Conservation (phyloP, 768 basidiomycete species). For the Phylloporus rhodoxanthus region DNA sequence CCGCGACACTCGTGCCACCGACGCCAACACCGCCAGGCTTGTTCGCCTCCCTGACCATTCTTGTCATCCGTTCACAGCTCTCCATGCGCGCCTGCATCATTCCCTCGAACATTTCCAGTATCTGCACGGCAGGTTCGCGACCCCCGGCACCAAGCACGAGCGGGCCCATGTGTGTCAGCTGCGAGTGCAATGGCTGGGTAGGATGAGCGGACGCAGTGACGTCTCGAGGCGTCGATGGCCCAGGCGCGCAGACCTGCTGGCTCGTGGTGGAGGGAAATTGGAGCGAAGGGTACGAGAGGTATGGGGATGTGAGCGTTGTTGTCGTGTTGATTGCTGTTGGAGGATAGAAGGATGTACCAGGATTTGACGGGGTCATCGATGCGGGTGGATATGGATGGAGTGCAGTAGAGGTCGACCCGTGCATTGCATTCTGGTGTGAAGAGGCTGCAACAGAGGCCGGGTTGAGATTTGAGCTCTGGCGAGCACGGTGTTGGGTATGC, state of each 20-base stretch:
- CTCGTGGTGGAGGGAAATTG: constrained; percentile 17
- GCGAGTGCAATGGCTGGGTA: constrained; percentile 10
- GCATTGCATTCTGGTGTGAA: constrained; percentile 16
- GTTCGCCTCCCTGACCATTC: constrained; percentile 41
- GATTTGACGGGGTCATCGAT: constrained; percentile 15
- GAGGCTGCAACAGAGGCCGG: constrained; percentile 21
- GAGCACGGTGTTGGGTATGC: constrained; percentile 24
- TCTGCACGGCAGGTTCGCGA: constrained; percentile 41
- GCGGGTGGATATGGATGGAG: constrained; percentile 15
- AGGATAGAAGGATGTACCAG: constrained; percentile 23
- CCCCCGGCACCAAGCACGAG: constrained; percentile 27
- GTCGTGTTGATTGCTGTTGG: constrained; percentile 26
- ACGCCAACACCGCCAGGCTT: constrained; percentile 15
- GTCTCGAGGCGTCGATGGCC: constrained; percentile 6
- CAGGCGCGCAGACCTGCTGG: constrained; percentile 11
- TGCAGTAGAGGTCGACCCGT: constrained; percentile 9
- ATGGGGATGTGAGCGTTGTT: constrained; percentile 30
- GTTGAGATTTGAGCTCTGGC: constrained; percentile 29
- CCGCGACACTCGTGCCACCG: constrained; percentile 2
- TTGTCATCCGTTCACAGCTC: constrained; percentile 62
- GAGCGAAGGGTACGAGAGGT: constrained; percentile 27
- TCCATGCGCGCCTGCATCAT: constrained; percentile 74
- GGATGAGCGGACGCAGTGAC: constrained; percentile 10
- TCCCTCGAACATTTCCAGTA: constrained; percentile 63
- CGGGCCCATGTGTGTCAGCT: constrained; percentile 16